Percentiles rank a stretch among this genome's conserved stretches.
Evolutionary conservation across 805 yeast species (phyloP).

Genomic region (Zygotorulaspora sp.): DNA sequence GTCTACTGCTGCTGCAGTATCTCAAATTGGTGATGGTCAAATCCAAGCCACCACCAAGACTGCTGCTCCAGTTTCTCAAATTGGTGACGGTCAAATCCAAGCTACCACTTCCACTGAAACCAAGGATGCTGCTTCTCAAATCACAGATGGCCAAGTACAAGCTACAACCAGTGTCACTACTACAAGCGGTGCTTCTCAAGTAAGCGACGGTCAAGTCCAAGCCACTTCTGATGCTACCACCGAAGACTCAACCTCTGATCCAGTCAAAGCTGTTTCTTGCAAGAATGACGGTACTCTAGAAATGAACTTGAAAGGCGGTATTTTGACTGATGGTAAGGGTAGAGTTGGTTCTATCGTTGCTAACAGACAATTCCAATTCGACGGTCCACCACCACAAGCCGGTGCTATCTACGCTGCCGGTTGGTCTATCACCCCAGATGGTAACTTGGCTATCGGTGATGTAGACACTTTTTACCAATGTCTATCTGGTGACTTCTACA

Average conservation of each 20-base stretch:
- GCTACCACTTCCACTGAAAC: slow-evolving; percentile 22
- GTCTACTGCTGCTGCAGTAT: slow-evolving; percentile 34
- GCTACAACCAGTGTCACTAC: slow-evolving; percentile 21
- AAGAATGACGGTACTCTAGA: slow-evolving; percentile 47
- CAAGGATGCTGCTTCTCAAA: slow-evolving; percentile 30
- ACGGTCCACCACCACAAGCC: slow-evolving; percentile 83
- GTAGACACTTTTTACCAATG: slow-evolving; percentile 66
- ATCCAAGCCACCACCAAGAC: slow-evolving; percentile 31
- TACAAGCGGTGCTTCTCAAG: slow-evolving; percentile 22
- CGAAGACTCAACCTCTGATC: slow-evolving; percentile 22
- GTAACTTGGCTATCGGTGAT: slow-evolving; percentile 60
- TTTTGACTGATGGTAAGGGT: slow-evolving; percentile 54
- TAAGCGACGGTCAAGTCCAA: slow-evolving; percentile 25
- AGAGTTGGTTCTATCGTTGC: slow-evolving; percentile 78
- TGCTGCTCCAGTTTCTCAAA: slow-evolving; percentile 37
- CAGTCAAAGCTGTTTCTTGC: slow-evolving; percentile 41
- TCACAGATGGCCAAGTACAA: slow-evolving; percentile 28
- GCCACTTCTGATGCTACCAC: slow-evolving; percentile 28
- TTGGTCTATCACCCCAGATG: slow-evolving; percentile 53
- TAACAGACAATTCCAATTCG: slow-evolving; percentile 81
- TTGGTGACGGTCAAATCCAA: slow-evolving; percentile 39
- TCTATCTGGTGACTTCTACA: slow-evolving; percentile 70
- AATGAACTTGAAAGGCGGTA: slow-evolving; percentile 46
- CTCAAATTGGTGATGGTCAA: slow-evolving; percentile 43
- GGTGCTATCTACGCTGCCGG: slow-evolving; percentile 69